Conservation (phyloP, 1,139 yeast species). For the Pichia sp. region DNA sequence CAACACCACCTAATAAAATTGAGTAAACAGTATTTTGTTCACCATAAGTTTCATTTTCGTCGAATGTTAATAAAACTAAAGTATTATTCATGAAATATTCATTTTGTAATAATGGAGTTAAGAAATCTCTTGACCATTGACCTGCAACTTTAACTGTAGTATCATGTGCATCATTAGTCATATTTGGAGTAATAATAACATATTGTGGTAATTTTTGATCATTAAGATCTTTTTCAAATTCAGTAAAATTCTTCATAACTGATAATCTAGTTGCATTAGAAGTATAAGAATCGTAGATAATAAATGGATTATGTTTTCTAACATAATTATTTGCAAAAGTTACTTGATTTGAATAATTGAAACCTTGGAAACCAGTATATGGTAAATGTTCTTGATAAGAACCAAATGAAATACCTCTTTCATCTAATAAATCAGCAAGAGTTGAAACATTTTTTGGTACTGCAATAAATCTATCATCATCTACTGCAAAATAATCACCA, state of each 20-base stretch:
- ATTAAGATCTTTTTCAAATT: conserved; percentile 35
- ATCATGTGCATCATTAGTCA: conserved; percentile 46
- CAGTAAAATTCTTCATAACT: conserved; percentile 41
- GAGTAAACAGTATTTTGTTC: conserved; percentile 39
- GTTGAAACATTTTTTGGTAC: conserved; percentile 41
- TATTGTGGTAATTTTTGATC: conserved; percentile 41
- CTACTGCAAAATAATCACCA: conserved; percentile 44
- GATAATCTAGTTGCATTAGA: conserved; percentile 31
- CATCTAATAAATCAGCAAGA: conserved; percentile 40
- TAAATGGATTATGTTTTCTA: conserved; percentile 45
- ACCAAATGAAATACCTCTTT: conserved; percentile 40
- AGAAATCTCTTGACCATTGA: conserved; percentile 37
- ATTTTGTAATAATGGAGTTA: conserved; percentile 37
- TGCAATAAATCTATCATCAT: conserved; percentile 36
- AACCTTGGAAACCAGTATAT: conserved; percentile 43
- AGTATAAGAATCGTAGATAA: conserved; percentile 35
- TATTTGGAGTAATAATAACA: conserved; percentile 44
- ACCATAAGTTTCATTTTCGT: conserved; percentile 39
- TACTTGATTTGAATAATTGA: conserved; percentile 37
- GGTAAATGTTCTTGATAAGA: conserved; percentile 46
- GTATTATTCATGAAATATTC: conserved; percentile 40
- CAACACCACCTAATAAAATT: conserved; percentile 39
- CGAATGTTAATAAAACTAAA: conserved; percentile 40
- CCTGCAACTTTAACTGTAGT: conserved; percentile 39
- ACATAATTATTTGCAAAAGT: conserved; percentile 40